Conservation (phyloP, 2,329 filamentous ascomycete genomes). For the Chalaropsis ovoidea region DNA sequence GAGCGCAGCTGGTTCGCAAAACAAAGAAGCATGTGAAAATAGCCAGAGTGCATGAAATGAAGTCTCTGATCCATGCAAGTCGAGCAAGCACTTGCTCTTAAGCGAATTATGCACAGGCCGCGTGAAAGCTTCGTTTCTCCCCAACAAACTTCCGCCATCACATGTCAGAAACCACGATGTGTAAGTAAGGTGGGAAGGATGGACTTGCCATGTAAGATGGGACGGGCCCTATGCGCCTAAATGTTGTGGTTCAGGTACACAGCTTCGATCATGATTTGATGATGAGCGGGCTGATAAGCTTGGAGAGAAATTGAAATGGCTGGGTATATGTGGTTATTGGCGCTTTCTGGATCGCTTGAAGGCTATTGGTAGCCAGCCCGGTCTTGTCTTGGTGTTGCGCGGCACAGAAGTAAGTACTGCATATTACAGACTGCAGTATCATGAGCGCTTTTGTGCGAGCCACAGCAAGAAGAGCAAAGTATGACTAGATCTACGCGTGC, state of each 20-base stretch:
- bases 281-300: neutral
- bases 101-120: constrained; percentile 7
- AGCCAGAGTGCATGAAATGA: constrained; percentile 1
- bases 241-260: neutral
- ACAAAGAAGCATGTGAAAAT: constrained; percentile 16
- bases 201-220: neutral
- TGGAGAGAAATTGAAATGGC: neutral
- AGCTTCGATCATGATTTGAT: neutral
- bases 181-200: neutral
- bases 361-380: too few species aligned
- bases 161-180: constrained; percentile 4
- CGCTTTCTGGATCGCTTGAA: too few species aligned
- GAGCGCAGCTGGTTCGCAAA: neutral
- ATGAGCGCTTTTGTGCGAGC: neutral
- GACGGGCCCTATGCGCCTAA: neutral
- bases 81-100: neutral
- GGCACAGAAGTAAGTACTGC: too few species aligned
- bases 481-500: neutral
- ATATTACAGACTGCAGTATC: too few species aligned
- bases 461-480: neutral
- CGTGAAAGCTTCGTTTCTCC: constrained; percentile 7
- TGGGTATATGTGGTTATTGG: too few species aligned
- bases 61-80: constrained; percentile 3
- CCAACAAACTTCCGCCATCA: constrained; percentile 13
- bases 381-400: too few species aligned